Evolutionary conservation across 2,329 filamentous ascomycete species (phyloP).

Genomic region (Fusarium siculi): DNA sequence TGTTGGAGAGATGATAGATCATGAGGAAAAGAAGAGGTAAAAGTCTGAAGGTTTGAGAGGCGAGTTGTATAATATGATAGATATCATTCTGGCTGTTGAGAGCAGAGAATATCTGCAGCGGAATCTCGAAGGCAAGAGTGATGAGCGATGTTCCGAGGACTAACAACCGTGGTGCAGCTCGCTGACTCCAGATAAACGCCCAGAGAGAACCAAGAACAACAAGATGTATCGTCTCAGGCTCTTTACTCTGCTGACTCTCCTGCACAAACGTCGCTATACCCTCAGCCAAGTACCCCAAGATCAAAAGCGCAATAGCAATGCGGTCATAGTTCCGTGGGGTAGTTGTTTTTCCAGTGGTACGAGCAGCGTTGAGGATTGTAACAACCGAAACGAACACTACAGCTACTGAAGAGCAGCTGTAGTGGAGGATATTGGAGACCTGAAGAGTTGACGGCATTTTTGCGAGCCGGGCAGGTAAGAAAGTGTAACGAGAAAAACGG

Average conservation of each 20-base stretch:
- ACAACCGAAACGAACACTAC: neutral
- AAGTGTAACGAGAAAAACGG: neutral
- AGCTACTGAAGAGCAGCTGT: slow-evolving; percentile 1
- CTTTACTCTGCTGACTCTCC: neutral
- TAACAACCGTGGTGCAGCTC: neutral
- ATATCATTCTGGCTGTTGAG: neutral
- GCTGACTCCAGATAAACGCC: neutral
- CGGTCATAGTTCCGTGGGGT: neutral
- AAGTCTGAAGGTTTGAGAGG: slow-evolving; percentile 8
- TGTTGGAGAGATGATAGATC: neutral
- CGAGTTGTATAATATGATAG: neutral
- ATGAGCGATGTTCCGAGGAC: slow-evolving; percentile 1
- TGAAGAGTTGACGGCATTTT: slow-evolving; percentile 16
- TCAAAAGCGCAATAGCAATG: neutral
- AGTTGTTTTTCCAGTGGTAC: neutral
- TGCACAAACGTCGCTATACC: neutral
- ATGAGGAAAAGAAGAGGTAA: slow-evolving; percentile 11
- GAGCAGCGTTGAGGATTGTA: neutral
- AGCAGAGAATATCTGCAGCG: slow-evolving; percentile 1
- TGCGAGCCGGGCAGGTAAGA: neutral
- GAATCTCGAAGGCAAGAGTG: slow-evolving; percentile 21
- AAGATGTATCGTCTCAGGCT: slow-evolving; percentile 10
- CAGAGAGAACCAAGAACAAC: neutral
- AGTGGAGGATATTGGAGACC: slow-evolving; percentile 24
- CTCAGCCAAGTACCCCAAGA: slow-evolving; percentile 14